Percentiles rank a stretch among this genome's conserved stretches.
phyloP scores from a whole-genome alignment of 352 stramenopile species.

The Globisporangium cederbergense region DNA sequence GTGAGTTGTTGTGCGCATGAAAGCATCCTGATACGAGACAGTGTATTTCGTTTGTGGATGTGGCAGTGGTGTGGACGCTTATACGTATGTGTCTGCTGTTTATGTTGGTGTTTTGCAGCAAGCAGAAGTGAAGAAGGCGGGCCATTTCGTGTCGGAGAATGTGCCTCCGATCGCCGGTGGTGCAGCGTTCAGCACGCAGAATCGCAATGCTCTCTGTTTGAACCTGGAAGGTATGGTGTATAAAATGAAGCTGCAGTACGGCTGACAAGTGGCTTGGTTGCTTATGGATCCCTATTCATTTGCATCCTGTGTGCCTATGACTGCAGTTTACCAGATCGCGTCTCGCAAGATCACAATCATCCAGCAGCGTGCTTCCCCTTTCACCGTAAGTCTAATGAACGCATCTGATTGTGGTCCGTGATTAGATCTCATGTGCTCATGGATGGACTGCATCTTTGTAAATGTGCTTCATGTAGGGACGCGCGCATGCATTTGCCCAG shows the following conservation, averaged over 20 bases:
- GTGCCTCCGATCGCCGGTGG: slow-evolving; percentile 60
- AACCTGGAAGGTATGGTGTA: slow-evolving; percentile 60
- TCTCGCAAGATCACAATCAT: slow-evolving; percentile 67
- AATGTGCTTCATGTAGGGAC: slow-evolving; percentile 33
- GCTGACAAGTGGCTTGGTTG: not conserved
- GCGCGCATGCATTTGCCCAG: slow-evolving; percentile 38
- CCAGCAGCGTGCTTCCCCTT: slow-evolving; percentile 62
- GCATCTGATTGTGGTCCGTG: not conserved
- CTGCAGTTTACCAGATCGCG: slow-evolving; percentile 59
- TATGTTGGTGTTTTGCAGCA: slow-evolving; percentile 20
- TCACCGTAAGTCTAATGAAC: slow-evolving; percentile 27
- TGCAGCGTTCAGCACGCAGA: slow-evolving; percentile 46
- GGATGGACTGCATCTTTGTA: not conserved
- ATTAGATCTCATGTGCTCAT: not conserved
- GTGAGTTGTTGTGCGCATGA: slow-evolving; percentile 23
- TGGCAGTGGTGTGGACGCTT: not conserved
- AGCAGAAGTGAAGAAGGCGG: slow-evolving; percentile 38
- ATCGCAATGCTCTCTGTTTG: slow-evolving; percentile 47
- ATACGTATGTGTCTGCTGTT: not conserved
- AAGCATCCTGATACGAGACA: not conserved
- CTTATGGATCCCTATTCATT: not conserved
- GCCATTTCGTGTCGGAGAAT: slow-evolving; percentile 58
- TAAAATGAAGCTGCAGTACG: not conserved
- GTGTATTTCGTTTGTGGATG: not conserved
- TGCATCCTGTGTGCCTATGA: not conserved